These are phyloP conservation scores for Arabis hirsuta DNA, from an alignment of 345 rosid genomes.

Conservation along the genomic window DNA sequence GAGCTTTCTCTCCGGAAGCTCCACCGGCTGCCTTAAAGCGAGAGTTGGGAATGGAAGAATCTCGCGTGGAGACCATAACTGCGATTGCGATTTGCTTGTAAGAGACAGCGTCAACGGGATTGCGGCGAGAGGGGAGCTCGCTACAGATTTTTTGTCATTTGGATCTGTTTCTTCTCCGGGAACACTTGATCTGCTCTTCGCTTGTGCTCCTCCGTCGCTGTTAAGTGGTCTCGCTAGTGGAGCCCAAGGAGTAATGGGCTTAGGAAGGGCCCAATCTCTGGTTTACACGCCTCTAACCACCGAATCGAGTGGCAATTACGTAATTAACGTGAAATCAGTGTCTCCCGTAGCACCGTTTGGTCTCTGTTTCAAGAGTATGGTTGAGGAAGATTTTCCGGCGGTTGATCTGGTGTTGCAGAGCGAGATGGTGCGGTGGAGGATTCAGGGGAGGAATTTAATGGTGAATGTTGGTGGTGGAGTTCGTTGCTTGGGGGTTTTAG, in stretches of 20 bases:
- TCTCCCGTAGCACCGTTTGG: conserved; percentile 63
- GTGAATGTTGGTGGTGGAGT: conserved; percentile 56
- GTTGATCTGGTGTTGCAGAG: conserved; percentile 80
- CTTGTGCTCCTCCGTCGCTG: conserved; percentile 48
- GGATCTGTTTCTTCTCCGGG: conserved; percentile 43
- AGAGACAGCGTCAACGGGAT: conserved; percentile 46
- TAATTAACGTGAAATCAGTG: conserved; percentile 54
- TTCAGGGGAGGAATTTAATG: conserved; percentile 60
- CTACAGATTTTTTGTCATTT: conserved; percentile 49
- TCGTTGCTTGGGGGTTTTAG: conserved; percentile 70
- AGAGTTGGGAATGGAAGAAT: conserved; percentile 20
- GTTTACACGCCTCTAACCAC: conserved; percentile 58
- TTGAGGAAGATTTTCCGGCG: conserved; percentile 48
- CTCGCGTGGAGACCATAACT: conserved; percentile 4
- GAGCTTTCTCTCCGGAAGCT: conserved; percentile 51
- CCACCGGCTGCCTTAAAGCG: conserved; percentile 58
- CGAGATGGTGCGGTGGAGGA: conserved; percentile 88
- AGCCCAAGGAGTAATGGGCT: conserved; percentile 63
- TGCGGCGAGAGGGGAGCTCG: conserved; percentile 54
- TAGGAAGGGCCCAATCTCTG: conserved; percentile 62
- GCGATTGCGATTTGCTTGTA: conserved; percentile 48
- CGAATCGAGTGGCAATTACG: conserved; percentile 48
- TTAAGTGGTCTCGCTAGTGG: conserved; percentile 58
- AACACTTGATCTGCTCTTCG: conserved; percentile 49
- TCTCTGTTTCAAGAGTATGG: conserved; percentile 49